Evolutionary conservation across 805 yeast genomes (phyloP).

Genomic region (Candida sonorensis): DNA sequence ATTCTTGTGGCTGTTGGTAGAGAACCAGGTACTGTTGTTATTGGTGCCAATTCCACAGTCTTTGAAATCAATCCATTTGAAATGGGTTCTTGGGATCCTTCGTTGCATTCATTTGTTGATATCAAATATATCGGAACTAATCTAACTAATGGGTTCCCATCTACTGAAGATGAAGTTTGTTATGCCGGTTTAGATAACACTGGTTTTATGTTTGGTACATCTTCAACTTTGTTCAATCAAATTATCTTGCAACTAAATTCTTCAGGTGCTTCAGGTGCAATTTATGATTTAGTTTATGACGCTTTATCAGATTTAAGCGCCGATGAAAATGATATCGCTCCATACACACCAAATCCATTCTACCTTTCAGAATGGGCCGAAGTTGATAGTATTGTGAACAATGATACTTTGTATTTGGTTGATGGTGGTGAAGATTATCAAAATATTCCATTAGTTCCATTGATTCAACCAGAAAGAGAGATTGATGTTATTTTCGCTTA

Average conservation of each 20-base stretch:
- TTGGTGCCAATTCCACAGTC: slow-evolving; percentile 61
- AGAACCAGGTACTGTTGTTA: slow-evolving; percentile 50
- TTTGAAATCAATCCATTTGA: slow-evolving; percentile 62
- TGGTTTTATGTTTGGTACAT: slow-evolving; percentile 77
- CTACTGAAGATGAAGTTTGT: slow-evolving; percentile 40
- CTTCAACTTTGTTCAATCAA: slow-evolving; percentile 74
- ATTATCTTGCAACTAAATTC: slow-evolving; percentile 51
- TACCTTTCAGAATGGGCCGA: slow-evolving; percentile 34
- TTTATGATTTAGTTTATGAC: slow-evolving; percentile 37
- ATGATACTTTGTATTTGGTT: slow-evolving; percentile 46
- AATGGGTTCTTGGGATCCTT: slow-evolving; percentile 86
- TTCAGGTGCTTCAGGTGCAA: slow-evolving; percentile 40
- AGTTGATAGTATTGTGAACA: slow-evolving; percentile 30
- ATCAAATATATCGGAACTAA: slow-evolving; percentile 65
- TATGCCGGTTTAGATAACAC: slow-evolving; percentile 70
- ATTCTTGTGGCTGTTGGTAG: slow-evolving; percentile 61
- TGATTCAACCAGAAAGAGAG: slow-evolving; percentile 52
- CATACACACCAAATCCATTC: slow-evolving; percentile 69
- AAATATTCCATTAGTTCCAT: slow-evolving; percentile 62
- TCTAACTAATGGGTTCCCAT: slow-evolving; percentile 53
- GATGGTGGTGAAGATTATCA: slow-evolving; percentile 81
- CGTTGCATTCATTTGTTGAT: slow-evolving; percentile 57
- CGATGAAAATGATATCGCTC: slow-evolving; percentile 61
- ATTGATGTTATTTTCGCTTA: slow-evolving; percentile 61
- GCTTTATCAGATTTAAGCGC: slow-evolving; percentile 36